phyloP scores from a whole-genome alignment of 140 eudicot species.

The Senecio squalidus region DNA sequence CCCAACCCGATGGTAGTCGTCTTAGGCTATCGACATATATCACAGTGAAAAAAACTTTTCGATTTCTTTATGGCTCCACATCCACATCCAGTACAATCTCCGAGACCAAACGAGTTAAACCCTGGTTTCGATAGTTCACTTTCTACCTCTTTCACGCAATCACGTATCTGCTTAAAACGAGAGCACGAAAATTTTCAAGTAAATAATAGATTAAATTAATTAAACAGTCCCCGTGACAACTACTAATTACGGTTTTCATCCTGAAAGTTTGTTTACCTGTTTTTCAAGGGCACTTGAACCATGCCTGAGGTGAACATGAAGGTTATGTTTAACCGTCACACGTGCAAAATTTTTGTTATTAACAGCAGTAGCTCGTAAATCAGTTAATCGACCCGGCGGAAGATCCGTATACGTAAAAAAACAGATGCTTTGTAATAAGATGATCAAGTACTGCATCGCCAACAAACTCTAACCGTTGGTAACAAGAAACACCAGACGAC shows the following conservation, averaged over 20 bases:
- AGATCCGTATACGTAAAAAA: constrained; percentile 91
- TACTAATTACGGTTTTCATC: too few species aligned
- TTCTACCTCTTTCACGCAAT: constrained; percentile 81
- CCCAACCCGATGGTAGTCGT: too few species aligned
- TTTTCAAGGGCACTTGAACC: constrained; percentile 96
- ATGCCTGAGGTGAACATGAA: constrained; percentile 90
- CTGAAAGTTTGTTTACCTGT: constrained; percentile 96
- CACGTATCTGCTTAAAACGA: constrained; percentile 56
- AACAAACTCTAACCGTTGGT: constrained; percentile 94
- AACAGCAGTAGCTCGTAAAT: constrained; percentile 98
- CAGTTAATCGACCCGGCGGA: constrained; percentile 97
- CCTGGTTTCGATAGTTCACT: constrained; percentile 69
- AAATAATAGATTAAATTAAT: too few species aligned
- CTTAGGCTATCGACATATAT: too few species aligned
- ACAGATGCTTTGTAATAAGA: constrained; percentile 86
- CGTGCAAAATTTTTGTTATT: constrained; percentile 99
- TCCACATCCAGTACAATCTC: too few species aligned
- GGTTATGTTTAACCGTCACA: constrained; percentile 87
- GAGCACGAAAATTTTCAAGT: not conserved
- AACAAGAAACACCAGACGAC: constrained; percentile 96
- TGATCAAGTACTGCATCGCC: constrained; percentile 98
- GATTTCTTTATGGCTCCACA: too few species aligned
- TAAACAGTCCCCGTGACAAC: too few species aligned
- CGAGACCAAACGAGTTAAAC: constrained; percentile 85
- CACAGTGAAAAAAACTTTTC: too few species aligned